Evolutionary conservation across 164 flowering plant species (phyloP), one percentile per base, ranked within the genome.

Genomic region (Kingdonia uniflora): DNA sequence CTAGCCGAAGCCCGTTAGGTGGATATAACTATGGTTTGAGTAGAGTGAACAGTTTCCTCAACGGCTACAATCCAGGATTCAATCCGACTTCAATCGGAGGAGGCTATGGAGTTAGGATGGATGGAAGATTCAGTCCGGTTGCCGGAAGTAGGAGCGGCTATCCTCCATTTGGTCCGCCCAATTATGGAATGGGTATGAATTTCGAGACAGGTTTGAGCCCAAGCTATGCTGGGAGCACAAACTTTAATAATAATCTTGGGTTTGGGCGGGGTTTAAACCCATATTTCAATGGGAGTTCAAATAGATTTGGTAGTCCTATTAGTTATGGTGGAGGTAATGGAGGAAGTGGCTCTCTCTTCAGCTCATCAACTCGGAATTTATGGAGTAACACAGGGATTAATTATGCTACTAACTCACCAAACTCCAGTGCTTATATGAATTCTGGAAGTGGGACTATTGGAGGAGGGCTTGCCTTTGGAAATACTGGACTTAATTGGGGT

Each of bases 41-140:
- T 65, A 75, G 89, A 64, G 75, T 66, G 41, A 80, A 55, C 61
- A 80, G 68, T 74, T 69, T 81, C 45, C 76, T 78, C 17, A 76
- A 68, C 74, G 80, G 78, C 37, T 80, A 72, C 49, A 39, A 69
- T 57, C 88, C 74, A 58, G 87, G 91, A 23, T 80, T 59, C 50
- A 76, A 59, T 73, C 76, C 78, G 35, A 74, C 55, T 60, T 46
- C 77, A 11, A 57, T 73, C 57, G 84, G 79, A 43, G 78, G 76
- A 43, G 78, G 76, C 1, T 76, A 70, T 71, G 88, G 86, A 54
- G 64, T 73, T 41, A 73, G 85, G 68, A 66, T 75, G 72, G 89
- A 87, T 63, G 80, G 81, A 54, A 77, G 95, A 56, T 76, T 69
- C 63, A 74, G 89, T 70, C 88, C 91, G 16, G 74, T 77, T 41